Percentiles rank a stretch among this genome's conserved stretches.
Evolutionary conservation across 1,284 basidiomycete species (phyloP).

Genomic region (Cryptococcus sp.): DNA sequence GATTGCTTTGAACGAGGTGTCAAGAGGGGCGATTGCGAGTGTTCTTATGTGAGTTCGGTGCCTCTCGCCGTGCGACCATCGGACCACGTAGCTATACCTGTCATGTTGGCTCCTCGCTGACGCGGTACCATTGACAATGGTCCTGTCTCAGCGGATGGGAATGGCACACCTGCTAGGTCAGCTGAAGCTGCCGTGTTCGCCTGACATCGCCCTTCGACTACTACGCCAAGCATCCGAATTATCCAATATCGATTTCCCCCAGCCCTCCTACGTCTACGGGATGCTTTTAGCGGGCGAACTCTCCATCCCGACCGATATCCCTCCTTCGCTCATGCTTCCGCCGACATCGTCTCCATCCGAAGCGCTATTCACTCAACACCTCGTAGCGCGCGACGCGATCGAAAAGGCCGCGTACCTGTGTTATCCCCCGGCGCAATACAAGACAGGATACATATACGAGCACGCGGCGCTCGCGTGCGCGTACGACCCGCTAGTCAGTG

Average conservation of each 20-base stretch:
- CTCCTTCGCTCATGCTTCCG: constrained; percentile 60
- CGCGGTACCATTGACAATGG: constrained; percentile 4
- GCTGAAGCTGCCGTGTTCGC: constrained; percentile 64
- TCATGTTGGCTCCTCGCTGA: constrained; percentile 7
- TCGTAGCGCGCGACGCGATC: constrained; percentile 64
- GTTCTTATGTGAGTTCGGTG: constrained; percentile 67
- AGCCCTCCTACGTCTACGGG: constrained; percentile 78
- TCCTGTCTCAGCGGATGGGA: constrained; percentile 64
- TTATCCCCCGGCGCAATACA: constrained; percentile 88
- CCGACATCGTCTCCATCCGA: constrained; percentile 48
- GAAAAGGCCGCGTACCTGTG: constrained; percentile 82
- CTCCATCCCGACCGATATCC: constrained; percentile 56
- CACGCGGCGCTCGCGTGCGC: constrained; percentile 82
- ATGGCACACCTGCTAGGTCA: constrained; percentile 90
- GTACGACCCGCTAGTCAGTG: constrained; percentile 84
- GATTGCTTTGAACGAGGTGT: constrained; percentile 83
- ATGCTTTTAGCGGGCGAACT: constrained; percentile 82
- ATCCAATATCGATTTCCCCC: constrained; percentile 72
- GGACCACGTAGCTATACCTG: background rate
- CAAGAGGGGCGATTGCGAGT: constrained; percentile 68
- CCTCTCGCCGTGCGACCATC: too few species aligned
- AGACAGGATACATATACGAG: constrained; percentile 88
- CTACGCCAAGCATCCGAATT: constrained; percentile 75
- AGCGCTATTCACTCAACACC: constrained; percentile 45
- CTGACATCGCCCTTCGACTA: constrained; percentile 66